phyloP scores from a whole-genome alignment of 2,329 filamentous ascomycete genomes.

The Cryoendolithus antarcticus region DNA sequence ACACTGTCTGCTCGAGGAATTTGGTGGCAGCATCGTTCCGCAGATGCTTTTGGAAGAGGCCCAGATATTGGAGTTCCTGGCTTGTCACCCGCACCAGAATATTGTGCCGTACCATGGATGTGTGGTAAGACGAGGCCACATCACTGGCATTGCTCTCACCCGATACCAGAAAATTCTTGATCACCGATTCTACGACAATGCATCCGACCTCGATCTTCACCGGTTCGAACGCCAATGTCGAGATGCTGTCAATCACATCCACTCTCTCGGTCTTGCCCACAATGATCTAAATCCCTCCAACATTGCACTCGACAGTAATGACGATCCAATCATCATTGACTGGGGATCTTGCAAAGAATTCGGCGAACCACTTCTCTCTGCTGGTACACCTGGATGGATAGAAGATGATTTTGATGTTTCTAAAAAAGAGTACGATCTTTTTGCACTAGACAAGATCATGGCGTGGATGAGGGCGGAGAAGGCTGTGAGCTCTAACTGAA shows the following conservation, averaged over 20 bases:
- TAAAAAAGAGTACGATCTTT: no score
- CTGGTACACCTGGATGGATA: slow-evolving; percentile 16
- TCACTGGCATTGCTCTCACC: slow-evolving; percentile 13
- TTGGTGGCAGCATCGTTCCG: no score
- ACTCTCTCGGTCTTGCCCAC: no score
- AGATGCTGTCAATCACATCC: slow-evolving; percentile 16
- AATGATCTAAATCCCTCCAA: slow-evolving; percentile 24
- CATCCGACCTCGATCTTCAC: slow-evolving; percentile 6
- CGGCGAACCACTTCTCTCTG: slow-evolving; percentile 14
- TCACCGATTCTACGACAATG: slow-evolving; percentile 9
- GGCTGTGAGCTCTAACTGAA: no score
- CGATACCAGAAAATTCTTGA: slow-evolving; percentile 9
- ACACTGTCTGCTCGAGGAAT: no score
- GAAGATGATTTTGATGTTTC: slow-evolving; percentile 15
- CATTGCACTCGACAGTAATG: slow-evolving; percentile 18
- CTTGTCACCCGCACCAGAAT: slow-evolving; percentile 11
- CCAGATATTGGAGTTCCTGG: slow-evolving; percentile 11
- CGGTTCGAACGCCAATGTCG: slow-evolving; percentile 12
- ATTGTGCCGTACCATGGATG: slow-evolving; percentile 13
- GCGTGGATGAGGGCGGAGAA: no score
- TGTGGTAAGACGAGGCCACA: slow-evolving; percentile 11
- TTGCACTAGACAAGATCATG: no score
- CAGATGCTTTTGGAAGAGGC: slow-evolving; percentile 14
- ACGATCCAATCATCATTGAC: slow-evolving; percentile 20
- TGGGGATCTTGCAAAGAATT: slow-evolving; percentile 22